A percentile compares a stretch with the other conserved stretches of the same genome.
phyloP scores from a whole-genome alignment of 805 yeast species.

The Sungouiella blattae region DNA sequence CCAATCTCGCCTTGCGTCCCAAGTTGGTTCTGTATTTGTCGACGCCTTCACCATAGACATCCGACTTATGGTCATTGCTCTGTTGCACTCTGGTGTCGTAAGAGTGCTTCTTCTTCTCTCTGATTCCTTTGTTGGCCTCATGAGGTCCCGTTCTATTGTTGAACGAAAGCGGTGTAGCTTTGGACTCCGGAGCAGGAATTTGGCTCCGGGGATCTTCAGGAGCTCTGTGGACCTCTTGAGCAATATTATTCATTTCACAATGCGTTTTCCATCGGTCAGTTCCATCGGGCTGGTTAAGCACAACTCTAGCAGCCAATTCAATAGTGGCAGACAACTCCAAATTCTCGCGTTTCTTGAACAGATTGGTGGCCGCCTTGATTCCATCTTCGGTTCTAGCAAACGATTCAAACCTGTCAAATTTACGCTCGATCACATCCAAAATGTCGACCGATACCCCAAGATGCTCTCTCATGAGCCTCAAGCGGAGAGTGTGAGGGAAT shows the following conservation, averaged over 20 bases:
- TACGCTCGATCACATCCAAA: slow-evolving; percentile 74
- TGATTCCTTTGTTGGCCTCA: slow-evolving; percentile 75
- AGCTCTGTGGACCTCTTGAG: slow-evolving; percentile 6
- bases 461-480: slow-evolving; percentile 95
- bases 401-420: slow-evolving; percentile 49
- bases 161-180: slow-evolving; percentile 55
- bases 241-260: slow-evolving; percentile 12
- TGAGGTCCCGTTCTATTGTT: slow-evolving; percentile 78
- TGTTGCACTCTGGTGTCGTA: slow-evolving; percentile 77
- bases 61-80: slow-evolving; percentile 59
- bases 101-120: slow-evolving; percentile 79
- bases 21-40: slow-evolving; percentile 55
- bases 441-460: slow-evolving; percentile 89
- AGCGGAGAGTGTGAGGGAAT: slow-evolving; percentile 84
- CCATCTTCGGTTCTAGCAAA: slow-evolving; percentile 44
- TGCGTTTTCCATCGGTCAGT: slow-evolving; percentile 43
- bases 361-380: slow-evolving; percentile 41
- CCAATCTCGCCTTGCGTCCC: slow-evolving; percentile 48
- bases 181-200: slow-evolving; percentile 19
- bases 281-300: slow-evolving; percentile 50
- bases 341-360: slow-evolving; percentile 31
- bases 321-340: slow-evolving; percentile 60
- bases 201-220: slow-evolving; percentile 19
- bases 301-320: slow-evolving; percentile 69
- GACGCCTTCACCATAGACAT: slow-evolving; percentile 72